Conservation (phyloP, 2,329 filamentous ascomycete species). For the Gyromitra esculenta region DNA sequence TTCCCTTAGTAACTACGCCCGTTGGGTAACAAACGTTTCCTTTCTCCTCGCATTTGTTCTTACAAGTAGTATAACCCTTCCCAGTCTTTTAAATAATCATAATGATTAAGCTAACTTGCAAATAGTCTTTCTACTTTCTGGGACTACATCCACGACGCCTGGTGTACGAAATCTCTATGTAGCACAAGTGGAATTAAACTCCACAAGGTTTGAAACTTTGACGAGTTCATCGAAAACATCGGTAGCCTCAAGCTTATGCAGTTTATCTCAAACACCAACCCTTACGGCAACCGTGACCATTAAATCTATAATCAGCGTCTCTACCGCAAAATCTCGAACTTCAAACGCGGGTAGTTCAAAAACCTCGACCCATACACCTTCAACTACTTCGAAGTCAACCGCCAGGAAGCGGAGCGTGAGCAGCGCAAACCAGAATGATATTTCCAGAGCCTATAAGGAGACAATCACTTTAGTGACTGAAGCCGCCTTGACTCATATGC, state of each 20-base stretch:
- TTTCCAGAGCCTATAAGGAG: neutral
- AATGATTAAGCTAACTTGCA: constrained; percentile 16
- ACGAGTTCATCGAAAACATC: neutral
- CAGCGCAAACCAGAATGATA: neutral
- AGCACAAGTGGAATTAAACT: constrained; percentile 46
- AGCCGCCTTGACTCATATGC: too few species aligned
- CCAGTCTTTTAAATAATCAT: neutral
- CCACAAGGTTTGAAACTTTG: constrained; percentile 22
- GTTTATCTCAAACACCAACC: neutral
- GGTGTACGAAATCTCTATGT: constrained; percentile 41
- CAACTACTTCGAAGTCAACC: neutral
- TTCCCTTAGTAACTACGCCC: constrained; percentile 11
- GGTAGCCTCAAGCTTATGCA: too few species aligned
- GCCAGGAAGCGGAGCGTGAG: neutral
- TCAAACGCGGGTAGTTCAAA: neutral
- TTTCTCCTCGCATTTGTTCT: constrained; percentile 43
- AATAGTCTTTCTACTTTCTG: constrained; percentile 49
- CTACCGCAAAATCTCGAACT: neutral
- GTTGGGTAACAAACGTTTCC: constrained; percentile 36
- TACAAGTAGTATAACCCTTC: constrained; percentile 7
- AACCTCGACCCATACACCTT: neutral
- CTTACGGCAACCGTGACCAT: neutral
- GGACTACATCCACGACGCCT: constrained; percentile 39
- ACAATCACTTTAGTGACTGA: neutral
- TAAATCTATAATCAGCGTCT: neutral